These are phyloP conservation scores for Penicillium sp. DNA, from an alignment of 2,329 filamentous ascomycete genomes.

Conservation along the genomic window DNA sequence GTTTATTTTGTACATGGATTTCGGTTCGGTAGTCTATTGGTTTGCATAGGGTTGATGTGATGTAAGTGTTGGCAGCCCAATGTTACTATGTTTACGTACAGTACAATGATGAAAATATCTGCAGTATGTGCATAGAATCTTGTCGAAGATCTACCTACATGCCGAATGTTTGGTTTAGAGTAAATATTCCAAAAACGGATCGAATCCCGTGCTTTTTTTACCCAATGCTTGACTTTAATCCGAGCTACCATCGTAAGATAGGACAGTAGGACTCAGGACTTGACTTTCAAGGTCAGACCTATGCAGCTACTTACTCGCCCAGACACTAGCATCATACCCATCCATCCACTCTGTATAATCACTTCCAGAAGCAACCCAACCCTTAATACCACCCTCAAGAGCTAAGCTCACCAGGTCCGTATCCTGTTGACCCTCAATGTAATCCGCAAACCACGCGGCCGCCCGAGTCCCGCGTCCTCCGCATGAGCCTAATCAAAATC, in stretches of 20 bases:
- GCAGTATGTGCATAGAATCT: no score
- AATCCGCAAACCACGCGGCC: slow-evolving; percentile 57
- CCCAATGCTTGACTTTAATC: no score
- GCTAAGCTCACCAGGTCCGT: slow-evolving; percentile 49
- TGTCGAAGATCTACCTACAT: no score
- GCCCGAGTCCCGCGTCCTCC: slow-evolving; percentile 55
- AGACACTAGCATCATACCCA: slow-evolving; percentile 35
- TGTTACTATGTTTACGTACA: not conserved
- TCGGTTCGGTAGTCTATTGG: not conserved
- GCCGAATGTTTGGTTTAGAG: no score
- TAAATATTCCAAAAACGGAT: no score
- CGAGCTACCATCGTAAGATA: no score
- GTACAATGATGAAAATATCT: no score
- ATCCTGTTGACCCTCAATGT: slow-evolving; percentile 46
- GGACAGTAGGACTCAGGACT: no score
- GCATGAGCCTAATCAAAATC: slow-evolving; percentile 50
- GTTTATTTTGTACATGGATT: not conserved
- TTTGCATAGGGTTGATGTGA: not conserved
- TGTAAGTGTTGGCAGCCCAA: not conserved
- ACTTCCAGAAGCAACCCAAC: slow-evolving; percentile 51
- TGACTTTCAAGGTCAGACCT: no score
- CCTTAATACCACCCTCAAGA: slow-evolving; percentile 54
- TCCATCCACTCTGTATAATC: slow-evolving; percentile 53
- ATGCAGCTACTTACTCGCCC: slow-evolving; percentile 10
- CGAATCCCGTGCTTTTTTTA: no score